Evolutionary conservation across 1,139 yeast genomes (phyloP).

Genomic region (Wickerhamomyces sp.): DNA sequence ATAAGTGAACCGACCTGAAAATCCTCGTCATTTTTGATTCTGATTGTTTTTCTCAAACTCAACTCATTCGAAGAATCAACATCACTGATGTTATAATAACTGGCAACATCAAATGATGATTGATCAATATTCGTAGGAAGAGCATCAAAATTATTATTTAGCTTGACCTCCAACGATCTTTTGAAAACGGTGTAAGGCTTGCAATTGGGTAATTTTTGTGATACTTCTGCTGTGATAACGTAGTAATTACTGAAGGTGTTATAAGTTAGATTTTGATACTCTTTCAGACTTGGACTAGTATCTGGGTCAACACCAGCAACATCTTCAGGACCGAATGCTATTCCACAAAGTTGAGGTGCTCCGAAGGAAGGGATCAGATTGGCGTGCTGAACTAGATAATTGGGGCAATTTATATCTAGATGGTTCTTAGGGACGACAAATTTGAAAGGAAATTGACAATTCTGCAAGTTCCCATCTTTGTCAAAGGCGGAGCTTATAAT

Average conservation of each 20-base stretch:
- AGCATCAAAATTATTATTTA: conserved; percentile 3
- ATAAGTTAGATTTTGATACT: conserved; percentile 4
- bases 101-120: conserved; percentile 9
- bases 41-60: conserved; percentile 11
- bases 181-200: conserved; percentile 14
- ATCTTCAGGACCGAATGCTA: conserved; percentile 10
- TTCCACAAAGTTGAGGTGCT: conserved; percentile 13
- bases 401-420: conserved; percentile 14
- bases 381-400: conserved; percentile 8
- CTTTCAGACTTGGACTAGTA: conserved; percentile 1
- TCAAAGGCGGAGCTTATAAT: not conserved
- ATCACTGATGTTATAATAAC: conserved; percentile 10
- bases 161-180: conserved; percentile 16
- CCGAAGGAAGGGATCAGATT: conserved; percentile 15
- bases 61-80: conserved; percentile 8
- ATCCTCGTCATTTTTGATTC: conserved; percentile 3
- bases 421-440: conserved; percentile 16
- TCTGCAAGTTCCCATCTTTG: not conserved
- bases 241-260: conserved; percentile 14
- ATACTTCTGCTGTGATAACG: conserved; percentile 10
- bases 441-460: conserved; percentile 14
- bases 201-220: conserved; percentile 10
- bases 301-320: conserved; percentile 14
- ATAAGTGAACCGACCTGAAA: conserved; percentile 9
- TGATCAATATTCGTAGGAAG: conserved; percentile 10